Conservation (phyloP, 139 green algal species). For the Diplosphaera chodatii region DNA sequence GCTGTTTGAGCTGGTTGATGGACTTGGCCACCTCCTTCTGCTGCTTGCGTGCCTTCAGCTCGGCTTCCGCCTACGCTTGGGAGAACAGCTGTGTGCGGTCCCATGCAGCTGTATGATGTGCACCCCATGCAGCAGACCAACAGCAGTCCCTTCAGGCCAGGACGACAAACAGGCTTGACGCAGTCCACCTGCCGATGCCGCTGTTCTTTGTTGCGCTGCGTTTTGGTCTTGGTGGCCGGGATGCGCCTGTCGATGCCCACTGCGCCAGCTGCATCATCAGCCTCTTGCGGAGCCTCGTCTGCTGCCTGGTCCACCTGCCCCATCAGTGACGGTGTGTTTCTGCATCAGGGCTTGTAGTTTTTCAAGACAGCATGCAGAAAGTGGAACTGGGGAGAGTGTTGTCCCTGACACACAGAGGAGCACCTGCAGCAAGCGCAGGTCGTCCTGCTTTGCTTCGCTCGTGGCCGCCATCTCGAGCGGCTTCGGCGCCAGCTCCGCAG, state of each 20-base stretch:
- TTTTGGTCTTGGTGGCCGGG: slow-evolving; percentile 34
- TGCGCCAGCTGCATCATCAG: neutral
- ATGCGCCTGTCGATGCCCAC: neutral
- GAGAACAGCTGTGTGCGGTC: too few relatives aligned
- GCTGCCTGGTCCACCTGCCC: neutral
- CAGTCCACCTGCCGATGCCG: slow-evolving; percentile 11
- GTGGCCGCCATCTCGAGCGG: slow-evolving; percentile 14
- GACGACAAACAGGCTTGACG: too few relatives aligned
- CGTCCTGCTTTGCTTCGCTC: slow-evolving; percentile 28
- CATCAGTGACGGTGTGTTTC: too few relatives aligned
- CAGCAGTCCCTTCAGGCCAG: too few relatives aligned
- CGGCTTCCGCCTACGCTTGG: slow-evolving; percentile 17
- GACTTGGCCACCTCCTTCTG: slow-evolving; percentile 47
- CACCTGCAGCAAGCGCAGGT: slow-evolving; percentile 39
- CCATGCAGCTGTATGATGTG: too few relatives aligned
- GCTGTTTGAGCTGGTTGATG: slow-evolving; percentile 5
- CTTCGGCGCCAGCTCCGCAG: slow-evolving; percentile 23
- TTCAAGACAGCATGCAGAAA: too few relatives aligned
- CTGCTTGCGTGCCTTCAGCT: slow-evolving; percentile 8
- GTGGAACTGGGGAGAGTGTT: too few relatives aligned
- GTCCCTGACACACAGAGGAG: neutral
- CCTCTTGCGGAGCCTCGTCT: neutral
- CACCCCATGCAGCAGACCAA: too few relatives aligned
- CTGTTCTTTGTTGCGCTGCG: slow-evolving; percentile 38
- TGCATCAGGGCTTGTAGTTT: too few relatives aligned